Evolutionary conservation across 208 protist species (phyloP), one percentile per base, ranked within the genome.

Genomic region (Acanthamoeba healyi): DNA sequence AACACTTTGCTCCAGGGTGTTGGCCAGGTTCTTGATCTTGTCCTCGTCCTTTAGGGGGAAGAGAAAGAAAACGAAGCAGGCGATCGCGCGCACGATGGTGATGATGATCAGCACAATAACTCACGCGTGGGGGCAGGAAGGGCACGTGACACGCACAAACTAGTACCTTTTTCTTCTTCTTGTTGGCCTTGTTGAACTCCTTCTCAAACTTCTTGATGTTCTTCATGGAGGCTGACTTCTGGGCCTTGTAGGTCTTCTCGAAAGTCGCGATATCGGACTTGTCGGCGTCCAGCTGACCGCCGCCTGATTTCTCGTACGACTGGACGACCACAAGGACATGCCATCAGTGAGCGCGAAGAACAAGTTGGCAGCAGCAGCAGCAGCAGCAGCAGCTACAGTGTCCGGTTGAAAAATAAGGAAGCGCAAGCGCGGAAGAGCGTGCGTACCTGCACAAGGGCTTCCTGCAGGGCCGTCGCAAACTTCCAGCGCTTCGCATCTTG

Each of bases 201-300:
- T 88, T 88, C 81, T 88, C 81, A 9, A 15, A 88, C 51, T 88
- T 88, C 51, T 88, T 88, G 51, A 88, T 88, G 49, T 19, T 34
- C 46, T 88, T 88, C n/a, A 58, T 34, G 51, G 81, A 88, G 9
- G 17, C 46, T 9, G 81, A 88, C 29, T 61, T 49, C 34, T 58
- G 34, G 81, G 44, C 51, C 51, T 61, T 88, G 81, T 88, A 88
- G 81, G 29, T 61, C 36, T 88, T 88, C 29, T 88, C 81, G 34
- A 88, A 88, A 15, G 65, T 58, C 10, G 44, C 46, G 15, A 88
- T 26, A 19, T 88, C 44, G 19, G 44, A 15, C 34, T 58, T 49
- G 29, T 88, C 81, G 26, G 81, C 29, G 12, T 58, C 81, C 32
- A 88, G 81, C 51, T 88, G 81, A 0, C 81, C 34, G 29, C 51